Percentiles rank a stretch among this genome's conserved stretches.
phyloP scores from a whole-genome alignment of 331 rosid species.

The Malus hybrid region DNA sequence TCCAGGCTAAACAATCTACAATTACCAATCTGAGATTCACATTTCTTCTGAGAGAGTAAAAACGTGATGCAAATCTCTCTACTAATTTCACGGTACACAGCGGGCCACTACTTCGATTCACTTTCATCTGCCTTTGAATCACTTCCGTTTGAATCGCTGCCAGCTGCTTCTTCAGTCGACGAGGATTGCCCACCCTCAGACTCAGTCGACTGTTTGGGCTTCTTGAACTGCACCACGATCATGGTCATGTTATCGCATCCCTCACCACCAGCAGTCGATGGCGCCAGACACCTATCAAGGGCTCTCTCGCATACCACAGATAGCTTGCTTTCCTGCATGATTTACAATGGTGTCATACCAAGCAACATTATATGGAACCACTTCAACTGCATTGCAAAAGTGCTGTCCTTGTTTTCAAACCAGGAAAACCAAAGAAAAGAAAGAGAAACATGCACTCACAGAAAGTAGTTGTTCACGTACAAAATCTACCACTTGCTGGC shows the following conservation, averaged over 20 bases:
- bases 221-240: conserved; percentile 88
- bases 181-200: conserved; percentile 33
- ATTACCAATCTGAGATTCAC: conserved; percentile 13
- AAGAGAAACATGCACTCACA: conserved; percentile 32
- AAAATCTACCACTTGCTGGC: conserved; percentile 85
- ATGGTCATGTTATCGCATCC: conserved; percentile 99
- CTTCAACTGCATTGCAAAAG: background rate
- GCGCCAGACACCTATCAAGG: conserved; percentile 85
- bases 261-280: conserved; percentile 69
- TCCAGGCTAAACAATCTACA: conserved; percentile 18
- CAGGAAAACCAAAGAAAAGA: background rate
- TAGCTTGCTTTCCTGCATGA: conserved; percentile 64
- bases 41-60: background rate
- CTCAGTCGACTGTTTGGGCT: conserved; percentile 31
- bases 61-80: background rate
- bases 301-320: conserved; percentile 80
- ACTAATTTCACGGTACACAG: background rate
- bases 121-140: conserved; percentile 26
- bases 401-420: background rate
- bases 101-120: conserved; percentile 20
- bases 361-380: background rate
- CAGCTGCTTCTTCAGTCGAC: conserved; percentile 21
- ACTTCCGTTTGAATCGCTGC: conserved; percentile 21
- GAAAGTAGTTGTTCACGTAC: conserved; percentile 53
- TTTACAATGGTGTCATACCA: background rate